Evolutionary conservation across 176 grass and related monocot genomes (phyloP).

Genomic region (Alloteropsis semialata): DNA sequence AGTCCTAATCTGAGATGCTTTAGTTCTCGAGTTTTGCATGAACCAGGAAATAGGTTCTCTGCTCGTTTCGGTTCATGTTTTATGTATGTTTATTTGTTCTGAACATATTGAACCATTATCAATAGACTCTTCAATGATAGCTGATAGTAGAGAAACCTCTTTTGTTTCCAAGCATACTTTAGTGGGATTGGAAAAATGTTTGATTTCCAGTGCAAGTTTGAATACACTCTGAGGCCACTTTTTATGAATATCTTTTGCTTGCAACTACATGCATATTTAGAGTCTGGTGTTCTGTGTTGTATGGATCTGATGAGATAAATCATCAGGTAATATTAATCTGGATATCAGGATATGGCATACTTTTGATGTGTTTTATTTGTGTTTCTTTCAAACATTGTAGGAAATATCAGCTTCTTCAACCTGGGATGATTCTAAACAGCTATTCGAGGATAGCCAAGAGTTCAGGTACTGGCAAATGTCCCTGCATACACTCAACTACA

Average conservation of each 20-base stretch:
- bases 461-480: constrained; percentile 58
- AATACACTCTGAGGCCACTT: no score
- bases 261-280: neutral
- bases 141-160: no score
- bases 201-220: no score
- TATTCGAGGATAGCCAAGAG: constrained; percentile 72
- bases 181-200: neutral
- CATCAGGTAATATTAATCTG: neutral
- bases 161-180: neutral
- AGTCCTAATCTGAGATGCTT: neutral
- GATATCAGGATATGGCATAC: neutral
- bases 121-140: neutral
- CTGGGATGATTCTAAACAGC: constrained; percentile 75
- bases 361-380: constrained; percentile 16
- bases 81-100: neutral
- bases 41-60: neutral
- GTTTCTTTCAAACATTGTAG: constrained; percentile 35
- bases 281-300: neutral
- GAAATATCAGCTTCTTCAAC: constrained; percentile 74
- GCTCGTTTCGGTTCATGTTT: neutral
- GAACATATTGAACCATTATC: neutral
- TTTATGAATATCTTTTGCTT: neutral
- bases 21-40: neutral
- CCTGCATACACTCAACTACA: neutral
- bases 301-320: neutral